Base-by-base conservation (phyloP, 768 basidiomycete genomes). In the Tephrocybe sp. region DNA sequence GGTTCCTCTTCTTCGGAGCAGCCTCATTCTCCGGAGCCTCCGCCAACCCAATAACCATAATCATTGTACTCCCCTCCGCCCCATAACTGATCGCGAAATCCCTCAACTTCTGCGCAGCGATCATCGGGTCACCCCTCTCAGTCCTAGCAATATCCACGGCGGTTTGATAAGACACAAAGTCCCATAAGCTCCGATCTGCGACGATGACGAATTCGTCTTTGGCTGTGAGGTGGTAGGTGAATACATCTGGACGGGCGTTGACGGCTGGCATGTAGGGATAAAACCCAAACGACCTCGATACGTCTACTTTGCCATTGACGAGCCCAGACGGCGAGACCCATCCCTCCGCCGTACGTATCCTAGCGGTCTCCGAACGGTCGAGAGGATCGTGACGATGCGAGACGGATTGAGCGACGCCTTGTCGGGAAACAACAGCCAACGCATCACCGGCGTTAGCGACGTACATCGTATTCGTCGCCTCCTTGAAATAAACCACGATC, bases 31-130 rank as follows among this genome's bases (percentile, higher is more conserved):
- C 69, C 71, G 94, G 90, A 25, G 94, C 72, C 61, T 91, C 92
- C 8, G 79, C 81, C 18, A 97, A 74, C 42, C 81, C 81, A 57
- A 98, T 82, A 29, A 97, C 93, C 95, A 98, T 98, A 69, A 98
- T 94, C 94, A 98, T 97, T 41, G 87, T 88, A 53, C 85, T 90
- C 12, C 91, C 91, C 47, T 89, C 84, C 15, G 94, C 91, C 1
- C 97, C 97, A 66, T 97, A 97, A 57, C 91, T 92, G 62, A 99
- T 91, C 7, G 97, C 93, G 54, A 97, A 90, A 64, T 99, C 97
- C 41, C 97, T 82, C 34, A 99, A 69, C 71, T 97, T 98, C 71
- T 97, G 94, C 0, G 97, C 92, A 4, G 97, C 97, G 61, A 93
- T 84, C 76, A 77, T 79, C 6, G 77, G 76, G 56, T 79, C 75